Percentiles rank a stretch among this genome's conserved stretches.
These are phyloP conservation scores for Aspergillus bombycis DNA, from an alignment of 2,329 filamentous ascomycete species.

Conservation along the genomic window DNA sequence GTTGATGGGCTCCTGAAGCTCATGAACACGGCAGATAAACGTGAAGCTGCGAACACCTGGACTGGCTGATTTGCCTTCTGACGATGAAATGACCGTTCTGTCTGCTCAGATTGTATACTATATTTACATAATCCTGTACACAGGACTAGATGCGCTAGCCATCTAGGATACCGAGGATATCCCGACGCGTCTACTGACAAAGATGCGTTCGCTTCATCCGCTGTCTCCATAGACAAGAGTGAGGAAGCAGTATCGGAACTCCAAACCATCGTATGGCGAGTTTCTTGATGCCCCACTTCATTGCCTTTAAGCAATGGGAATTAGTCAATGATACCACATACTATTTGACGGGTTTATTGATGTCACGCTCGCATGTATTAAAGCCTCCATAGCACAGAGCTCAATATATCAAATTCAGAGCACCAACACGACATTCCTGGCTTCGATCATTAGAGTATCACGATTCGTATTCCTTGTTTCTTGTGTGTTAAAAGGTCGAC, in stretches of 20 bases:
- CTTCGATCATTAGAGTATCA: background rate
- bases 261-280: background rate
- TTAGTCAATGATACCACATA: conserved; percentile 2
- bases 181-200: background rate
- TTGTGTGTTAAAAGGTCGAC: background rate
- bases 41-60: conserved; percentile 29
- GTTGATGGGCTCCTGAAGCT: conserved; percentile 44
- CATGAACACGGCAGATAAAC: conserved; percentile 39
- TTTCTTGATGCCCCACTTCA: background rate
- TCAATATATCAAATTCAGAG: background rate
- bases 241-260: background rate
- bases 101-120: background rate
- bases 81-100: background rate
- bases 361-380: background rate
- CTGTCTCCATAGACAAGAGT: background rate
- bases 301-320: background rate
- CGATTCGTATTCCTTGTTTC: background rate
- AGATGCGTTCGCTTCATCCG: background rate
- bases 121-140: background rate
- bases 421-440: background rate
- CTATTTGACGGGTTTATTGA: background rate
- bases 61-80: conserved; percentile 19
- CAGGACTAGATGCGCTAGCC: conserved; percentile 4
- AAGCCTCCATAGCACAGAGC: background rate
- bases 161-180: background rate